A percentile compares a stretch with the other conserved stretches of the same genome.
Evolutionary conservation across 805 yeast genomes (phyloP).

Genomic region (Torulaspora maleeae): DNA sequence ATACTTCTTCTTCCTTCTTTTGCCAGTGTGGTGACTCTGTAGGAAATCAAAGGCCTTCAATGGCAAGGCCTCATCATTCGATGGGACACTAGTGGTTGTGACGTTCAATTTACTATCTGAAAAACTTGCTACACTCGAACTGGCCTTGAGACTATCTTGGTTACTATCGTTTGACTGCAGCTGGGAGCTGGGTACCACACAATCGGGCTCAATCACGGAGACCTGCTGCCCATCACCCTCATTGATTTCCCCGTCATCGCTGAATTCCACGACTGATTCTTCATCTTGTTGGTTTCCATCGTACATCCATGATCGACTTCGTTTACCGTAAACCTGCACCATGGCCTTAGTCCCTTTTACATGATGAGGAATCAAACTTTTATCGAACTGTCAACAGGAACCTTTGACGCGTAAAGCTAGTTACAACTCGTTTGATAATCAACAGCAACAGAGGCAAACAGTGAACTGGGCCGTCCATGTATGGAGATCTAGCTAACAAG

Average conservation of each 20-base stretch:
- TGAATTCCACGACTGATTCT: constrained; percentile 13
- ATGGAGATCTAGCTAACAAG: constrained; percentile 82
- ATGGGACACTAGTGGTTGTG: neutral
- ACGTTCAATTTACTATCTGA: neutral
- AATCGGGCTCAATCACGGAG: neutral
- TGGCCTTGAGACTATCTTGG: neutral
- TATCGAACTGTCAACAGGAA: neutral
- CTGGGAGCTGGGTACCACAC: neutral
- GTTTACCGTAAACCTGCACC: constrained; percentile 25
- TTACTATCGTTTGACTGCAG: neutral
- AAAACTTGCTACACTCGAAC: neutral
- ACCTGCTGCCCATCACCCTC: neutral
- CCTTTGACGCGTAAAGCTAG: constrained; percentile 6
- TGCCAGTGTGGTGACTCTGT: constrained; percentile 14
- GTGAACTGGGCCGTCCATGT: constrained; percentile 47
- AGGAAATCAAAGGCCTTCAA: constrained; percentile 25
- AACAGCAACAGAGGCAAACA: neutral
- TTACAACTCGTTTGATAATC: neutral
- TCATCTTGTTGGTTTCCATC: constrained; percentile 6
- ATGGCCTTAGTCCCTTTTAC: neutral
- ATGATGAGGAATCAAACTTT: neutral
- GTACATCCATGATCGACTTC: constrained; percentile 14
- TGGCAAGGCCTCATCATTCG: constrained; percentile 3
- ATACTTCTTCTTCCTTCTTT: constrained; percentile 18
- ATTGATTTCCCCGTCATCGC: constrained; percentile 15